These are phyloP conservation scores for Tetrahymena thermophila DNA, from an alignment of 73 alveolate species.

Conservation along the genomic window DNA sequence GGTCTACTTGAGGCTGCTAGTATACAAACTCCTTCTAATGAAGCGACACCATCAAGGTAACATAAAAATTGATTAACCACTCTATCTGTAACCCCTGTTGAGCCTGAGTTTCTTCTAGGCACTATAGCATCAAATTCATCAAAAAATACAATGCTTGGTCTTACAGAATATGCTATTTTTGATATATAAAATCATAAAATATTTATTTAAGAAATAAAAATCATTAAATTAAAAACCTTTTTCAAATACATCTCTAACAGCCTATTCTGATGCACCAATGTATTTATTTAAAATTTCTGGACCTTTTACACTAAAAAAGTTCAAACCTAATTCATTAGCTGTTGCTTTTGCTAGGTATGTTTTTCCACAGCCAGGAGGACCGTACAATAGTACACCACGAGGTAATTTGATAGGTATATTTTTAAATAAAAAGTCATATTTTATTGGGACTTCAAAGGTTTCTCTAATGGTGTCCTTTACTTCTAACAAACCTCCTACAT, in stretches of 20 bases:
- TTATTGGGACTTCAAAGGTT: conserved; percentile 52
- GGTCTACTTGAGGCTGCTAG: conserved; percentile 88
- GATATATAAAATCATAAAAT: not conserved
- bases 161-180: conserved; percentile 47
- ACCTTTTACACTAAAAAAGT: conserved; percentile 77
- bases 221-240: not conserved
- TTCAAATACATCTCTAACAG: conserved; percentile 75
- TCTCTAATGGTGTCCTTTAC: conserved; percentile 56
- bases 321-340: conserved; percentile 65
- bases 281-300: conserved; percentile 82
- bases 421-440: conserved; percentile 47
- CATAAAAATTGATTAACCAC: conserved; percentile 70
- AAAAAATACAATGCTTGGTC: conserved; percentile 76
- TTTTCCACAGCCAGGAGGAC: conserved; percentile 89
- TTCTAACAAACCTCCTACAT: conserved; percentile 64
- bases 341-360: conserved; percentile 71
- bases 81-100: conserved; percentile 74
- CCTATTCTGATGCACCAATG: conserved; percentile 82
- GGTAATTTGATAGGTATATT: conserved; percentile 46
- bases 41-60: conserved; percentile 77
- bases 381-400: conserved; percentile 70
- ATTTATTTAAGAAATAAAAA: not conserved
- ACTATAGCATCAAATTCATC: conserved; percentile 87
- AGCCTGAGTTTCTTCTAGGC: conserved; percentile 72
- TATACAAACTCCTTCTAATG: conserved; percentile 60